A percentile compares a stretch with the other conserved stretches of the same genome.
phyloP scores from a whole-genome alignment of 2,329 filamentous ascomycete species.

The Byssothecium circinans region DNA sequence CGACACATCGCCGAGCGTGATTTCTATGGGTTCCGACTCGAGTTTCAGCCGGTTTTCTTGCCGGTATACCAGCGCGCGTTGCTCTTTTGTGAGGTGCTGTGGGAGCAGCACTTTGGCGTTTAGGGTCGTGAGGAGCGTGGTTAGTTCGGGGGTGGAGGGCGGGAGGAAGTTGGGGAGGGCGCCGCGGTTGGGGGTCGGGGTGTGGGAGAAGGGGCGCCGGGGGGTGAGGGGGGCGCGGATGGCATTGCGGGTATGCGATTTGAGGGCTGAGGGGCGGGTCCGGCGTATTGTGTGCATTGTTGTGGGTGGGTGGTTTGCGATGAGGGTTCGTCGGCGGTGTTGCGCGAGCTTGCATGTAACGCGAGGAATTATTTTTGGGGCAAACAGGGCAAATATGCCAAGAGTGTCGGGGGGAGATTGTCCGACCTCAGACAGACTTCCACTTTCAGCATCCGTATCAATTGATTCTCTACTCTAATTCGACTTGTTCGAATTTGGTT shows the following conservation, averaged over 20 bases:
- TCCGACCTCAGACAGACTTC: background rate
- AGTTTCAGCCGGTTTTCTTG: constrained; percentile 46
- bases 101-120: constrained; percentile 51
- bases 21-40: constrained; percentile 46
- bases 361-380: constrained; percentile 15
- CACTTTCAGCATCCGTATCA: background rate
- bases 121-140: constrained; percentile 43
- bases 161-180: constrained; percentile 47
- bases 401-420: constrained; percentile 14
- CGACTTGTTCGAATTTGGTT: constrained; percentile 13
- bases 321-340: no score
- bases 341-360: no score
- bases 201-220: constrained; percentile 35
- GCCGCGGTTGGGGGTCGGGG: constrained; percentile 26
- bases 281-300: constrained; percentile 38
- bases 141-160: constrained; percentile 46
- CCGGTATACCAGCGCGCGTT: constrained; percentile 48
- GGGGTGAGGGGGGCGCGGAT: constrained; percentile 21
- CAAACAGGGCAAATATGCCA: constrained; percentile 34
- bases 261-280: constrained; percentile 31
- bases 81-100: constrained; percentile 44
- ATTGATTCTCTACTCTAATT: background rate
- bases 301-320: constrained; percentile 2
- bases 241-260: constrained; percentile 12
- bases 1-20: constrained; percentile 44